Evolutionary conservation across 257 asterid species (phyloP).

Genomic region (Plantago major): DNA sequence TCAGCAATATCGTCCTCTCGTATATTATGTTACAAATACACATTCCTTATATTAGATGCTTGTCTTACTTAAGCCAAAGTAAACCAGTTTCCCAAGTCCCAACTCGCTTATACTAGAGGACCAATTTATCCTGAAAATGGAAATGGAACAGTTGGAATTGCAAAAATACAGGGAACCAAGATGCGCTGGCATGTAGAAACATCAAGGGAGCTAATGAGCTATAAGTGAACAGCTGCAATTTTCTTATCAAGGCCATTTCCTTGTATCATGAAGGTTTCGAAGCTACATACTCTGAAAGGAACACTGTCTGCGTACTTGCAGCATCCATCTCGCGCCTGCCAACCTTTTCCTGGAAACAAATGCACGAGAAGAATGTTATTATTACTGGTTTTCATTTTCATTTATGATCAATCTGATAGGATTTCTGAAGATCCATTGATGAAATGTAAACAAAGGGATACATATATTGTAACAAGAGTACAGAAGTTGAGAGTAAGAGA

Average conservation of each 20-base stretch:
- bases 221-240: no score
- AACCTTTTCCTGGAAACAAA: conserved; percentile 46
- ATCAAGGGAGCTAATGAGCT: neutral
- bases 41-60: no score
- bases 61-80: no score
- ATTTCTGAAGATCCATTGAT: neutral
- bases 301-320: conserved; percentile 80
- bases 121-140: neutral
- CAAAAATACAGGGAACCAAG: neutral
- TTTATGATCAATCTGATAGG: neutral
- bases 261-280: neutral
- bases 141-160: neutral
- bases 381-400: neutral
- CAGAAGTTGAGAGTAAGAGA: no score
- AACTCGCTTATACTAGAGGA: no score
- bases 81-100: no score
- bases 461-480: no score
- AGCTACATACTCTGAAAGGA: conserved; percentile 77
- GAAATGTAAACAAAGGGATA: neutral
- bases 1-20: neutral
- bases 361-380: conserved; percentile 15
- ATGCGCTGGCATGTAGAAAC: neutral
- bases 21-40: no score
- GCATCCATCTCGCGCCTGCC: conserved; percentile 88
- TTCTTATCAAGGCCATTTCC: no score